A percentile compares a stretch with the other conserved stretches of the same genome.
Conservation (phyloP, 2,329 filamentous ascomycete genomes). For the Claviceps sp. region DNA sequence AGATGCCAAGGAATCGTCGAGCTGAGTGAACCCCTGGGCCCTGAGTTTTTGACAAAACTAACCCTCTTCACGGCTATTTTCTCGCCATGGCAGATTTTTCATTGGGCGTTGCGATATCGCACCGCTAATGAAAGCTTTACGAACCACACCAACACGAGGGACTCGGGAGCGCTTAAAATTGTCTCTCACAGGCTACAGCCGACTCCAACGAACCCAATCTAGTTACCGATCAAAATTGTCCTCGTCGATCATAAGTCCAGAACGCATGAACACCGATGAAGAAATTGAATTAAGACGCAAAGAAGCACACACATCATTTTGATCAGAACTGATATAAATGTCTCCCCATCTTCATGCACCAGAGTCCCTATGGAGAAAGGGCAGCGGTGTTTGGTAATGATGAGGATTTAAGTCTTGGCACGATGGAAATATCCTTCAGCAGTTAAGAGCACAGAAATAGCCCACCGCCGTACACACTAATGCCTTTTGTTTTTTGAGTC, state of each 20-base stretch:
- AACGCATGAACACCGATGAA: not conserved
- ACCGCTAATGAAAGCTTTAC: not conserved
- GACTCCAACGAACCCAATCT: no score
- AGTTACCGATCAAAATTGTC: no score
- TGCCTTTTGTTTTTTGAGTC: slow-evolving; percentile 25
- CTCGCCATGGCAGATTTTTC: not conserved
- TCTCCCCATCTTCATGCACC: slow-evolving; percentile 45
- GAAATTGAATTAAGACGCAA: not conserved
- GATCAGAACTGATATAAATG: slow-evolving; percentile 15
- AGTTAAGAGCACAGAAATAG: slow-evolving; percentile 34
- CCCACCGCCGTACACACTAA: slow-evolving; percentile 48
- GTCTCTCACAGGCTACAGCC: no score
- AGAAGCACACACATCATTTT: not conserved
- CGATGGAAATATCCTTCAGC: slow-evolving; percentile 44
- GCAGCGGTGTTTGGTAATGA: slow-evolving; percentile 46
- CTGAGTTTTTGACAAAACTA: not conserved
- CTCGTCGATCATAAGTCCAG: no score
- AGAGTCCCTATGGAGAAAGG: slow-evolving; percentile 23
- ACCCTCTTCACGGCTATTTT: not conserved
- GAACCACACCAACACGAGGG: no score
- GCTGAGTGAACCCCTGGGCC: no score
- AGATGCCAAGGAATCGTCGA: no score
- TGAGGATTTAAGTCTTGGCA: slow-evolving; percentile 40
- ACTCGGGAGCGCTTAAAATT: no score
- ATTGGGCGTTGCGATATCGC: not conserved